Evolutionary conservation across 441 rosid species (phyloP).

Genomic region (Pelargonium exstipulatum): DNA sequence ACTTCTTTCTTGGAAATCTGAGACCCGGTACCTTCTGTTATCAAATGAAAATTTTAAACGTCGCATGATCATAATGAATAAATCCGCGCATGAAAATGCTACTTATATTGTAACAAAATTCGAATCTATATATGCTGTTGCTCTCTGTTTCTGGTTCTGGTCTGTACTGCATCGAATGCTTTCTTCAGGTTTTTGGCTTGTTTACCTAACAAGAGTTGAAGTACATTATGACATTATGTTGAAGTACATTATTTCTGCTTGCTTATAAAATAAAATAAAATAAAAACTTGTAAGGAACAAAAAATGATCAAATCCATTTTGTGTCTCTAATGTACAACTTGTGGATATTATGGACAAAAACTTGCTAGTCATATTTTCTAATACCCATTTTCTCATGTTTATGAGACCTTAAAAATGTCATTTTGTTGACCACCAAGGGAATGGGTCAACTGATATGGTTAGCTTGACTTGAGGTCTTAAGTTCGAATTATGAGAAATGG

Average conservation of each 20-base stretch:
- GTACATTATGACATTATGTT: not conserved
- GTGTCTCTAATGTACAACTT: not conserved
- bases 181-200: not conserved
- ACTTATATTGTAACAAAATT: not conserved
- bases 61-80: not conserved
- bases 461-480: no score
- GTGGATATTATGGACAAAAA: not conserved
- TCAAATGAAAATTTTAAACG: not conserved
- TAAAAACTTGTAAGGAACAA: no score
- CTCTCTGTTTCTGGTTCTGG: not conserved
- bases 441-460: no score
- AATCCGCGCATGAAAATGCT: not conserved
- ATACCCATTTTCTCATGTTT: not conserved
- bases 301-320: not conserved
- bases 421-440: no score
- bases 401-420: no score
- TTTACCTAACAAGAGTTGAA: no score
- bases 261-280: no score
- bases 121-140: not conserved
- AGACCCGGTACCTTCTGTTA: constrained; percentile 18
- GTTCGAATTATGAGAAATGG: no score
- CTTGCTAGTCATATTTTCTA: not conserved
- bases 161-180: not conserved
- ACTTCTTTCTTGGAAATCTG: constrained; percentile 60
- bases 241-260: no score